phyloP scores from a whole-genome alignment of 176 grass and related monocot genomes.

The Oryza glumipatula region DNA sequence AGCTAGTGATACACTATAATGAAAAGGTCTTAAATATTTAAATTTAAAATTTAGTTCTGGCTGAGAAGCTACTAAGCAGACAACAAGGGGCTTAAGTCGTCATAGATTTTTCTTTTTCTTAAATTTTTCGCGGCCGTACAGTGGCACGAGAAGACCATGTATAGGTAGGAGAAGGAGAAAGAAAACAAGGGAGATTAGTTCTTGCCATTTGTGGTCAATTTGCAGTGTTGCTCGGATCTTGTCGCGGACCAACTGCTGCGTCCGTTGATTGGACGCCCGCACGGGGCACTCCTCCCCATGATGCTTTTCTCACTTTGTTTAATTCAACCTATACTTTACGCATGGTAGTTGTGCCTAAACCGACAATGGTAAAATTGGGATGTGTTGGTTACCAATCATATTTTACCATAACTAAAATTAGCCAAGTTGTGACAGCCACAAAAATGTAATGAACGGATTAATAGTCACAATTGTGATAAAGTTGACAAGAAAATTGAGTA shows the following conservation, averaged over 20 bases:
- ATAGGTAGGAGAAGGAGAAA: not conserved
- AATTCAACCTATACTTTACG: not conserved
- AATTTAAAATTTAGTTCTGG: too few species aligned
- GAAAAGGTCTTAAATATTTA: too few species aligned
- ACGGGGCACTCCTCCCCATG: not conserved
- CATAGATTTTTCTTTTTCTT: not conserved
- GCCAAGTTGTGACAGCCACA: too few species aligned
- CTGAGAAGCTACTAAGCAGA: too few species aligned
- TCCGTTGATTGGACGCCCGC: not conserved
- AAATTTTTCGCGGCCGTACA: not conserved
- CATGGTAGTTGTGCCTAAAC: not conserved
- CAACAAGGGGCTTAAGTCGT: too few species aligned
- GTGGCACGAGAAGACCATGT: not conserved
- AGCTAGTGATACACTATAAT: too few species aligned
- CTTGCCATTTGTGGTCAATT: not conserved
- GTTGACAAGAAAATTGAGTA: too few species aligned
- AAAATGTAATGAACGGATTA: too few species aligned
- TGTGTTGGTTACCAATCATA: too few species aligned
- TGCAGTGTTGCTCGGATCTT: conserved; percentile 3
- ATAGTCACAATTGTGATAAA: too few species aligned
- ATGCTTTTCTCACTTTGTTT: not conserved
- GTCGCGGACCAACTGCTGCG: not conserved
- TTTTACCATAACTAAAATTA: too few species aligned
- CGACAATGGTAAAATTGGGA: not conserved
- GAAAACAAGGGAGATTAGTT: not conserved